Evolutionary conservation across 345 rosid species (phyloP), one percentile per base, ranked within the genome.

Genomic region (Populus davidiana): DNA sequence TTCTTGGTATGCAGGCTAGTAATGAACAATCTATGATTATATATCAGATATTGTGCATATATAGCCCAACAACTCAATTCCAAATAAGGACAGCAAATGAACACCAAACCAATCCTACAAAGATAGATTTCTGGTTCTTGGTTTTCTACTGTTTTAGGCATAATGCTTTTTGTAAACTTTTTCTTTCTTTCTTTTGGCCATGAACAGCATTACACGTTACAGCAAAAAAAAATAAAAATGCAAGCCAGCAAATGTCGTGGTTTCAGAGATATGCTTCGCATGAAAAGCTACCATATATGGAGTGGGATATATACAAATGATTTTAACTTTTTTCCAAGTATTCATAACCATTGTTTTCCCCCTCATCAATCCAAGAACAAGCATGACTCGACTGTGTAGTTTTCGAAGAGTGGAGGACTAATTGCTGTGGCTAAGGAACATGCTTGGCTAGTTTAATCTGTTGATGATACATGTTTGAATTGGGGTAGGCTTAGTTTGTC

Each of bases 81-180:
- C 65, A 69, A 18, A 23, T 69, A 74, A 69, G 67, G 78, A 74
- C 39, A 69, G 38, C 54, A 69, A 70, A 47, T 74, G 56, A 80
- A 75, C 49, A 38, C 71, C 66, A 49, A 70, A 80, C 35, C 82
- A 75, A 27, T 67, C 79, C 52, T 64, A 36, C 75, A 33, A 63
- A 62, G 82, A 44, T n/a, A 62, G 59, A 62, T 61, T 69, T 79
- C 78, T 62, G 54, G 61, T 54, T 47, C 68, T 35, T 23, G 29
- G 44, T 13, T 74, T 62, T 69, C 29, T 52, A 52, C 70, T 9
- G 33, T 74, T 61, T 69, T 61, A 35, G 69, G 62, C 69, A 8
- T 33, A 21, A 1, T 20, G 21, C 44, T 8, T 66, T 27, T 18
- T 18, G 7, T 25, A 5, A 62, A 59, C 20, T 59, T 17, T 43